Evolutionary conservation across 768 basidiomycete species (phyloP), one percentile per base, ranked within the genome.

Genomic region (Artomyces pyxidatus): DNA sequence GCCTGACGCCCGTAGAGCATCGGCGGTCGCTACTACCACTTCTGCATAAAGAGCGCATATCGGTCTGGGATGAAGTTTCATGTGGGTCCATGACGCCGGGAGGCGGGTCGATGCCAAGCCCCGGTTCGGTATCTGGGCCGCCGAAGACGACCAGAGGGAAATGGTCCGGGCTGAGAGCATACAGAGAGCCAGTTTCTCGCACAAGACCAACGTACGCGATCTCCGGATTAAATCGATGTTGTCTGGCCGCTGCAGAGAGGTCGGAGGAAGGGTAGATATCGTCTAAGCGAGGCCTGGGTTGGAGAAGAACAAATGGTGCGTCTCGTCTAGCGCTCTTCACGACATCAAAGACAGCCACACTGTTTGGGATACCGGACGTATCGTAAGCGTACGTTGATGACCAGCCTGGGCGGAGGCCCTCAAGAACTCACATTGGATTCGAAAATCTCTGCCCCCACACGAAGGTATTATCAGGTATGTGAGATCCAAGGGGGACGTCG

Each of bases 261-360:
- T 72, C 72, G 26, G 64, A 63, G 14, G 61, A 62, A 9, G 83
- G 81, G 28, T 92, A 71, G 7, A 95, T 70, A 28, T 91, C 83
- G 17, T 82, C 74, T 2, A 92, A 72, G 28, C 79, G 75, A 0
- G 88, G 84, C 1, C 79, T 83, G 11, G 94, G 93, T 62, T 97
- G 94, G 12, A 92, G 80, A 10, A 97, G 79, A 7, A 90, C 83
- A 59, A 95, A 83, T 3, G 92, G 81, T 7, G 81, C 67, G 55
- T 76, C 51, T 50, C 73, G 74, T 16, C 66, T 61, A 19, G 71
- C 52, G 42, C 65, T 63, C n/a, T 65, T 57, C 5, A 89, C 70
- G 39, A 91, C 77, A 60, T 92, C 88, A 57, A 91, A 88, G 22
- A 88, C 73, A 28, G 86, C 88, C 26, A 95, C 92, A 49, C 90